These are phyloP conservation scores for Penicillium alfredii DNA, from an alignment of 495 filamentous ascomycete species.

Conservation along the genomic window DNA sequence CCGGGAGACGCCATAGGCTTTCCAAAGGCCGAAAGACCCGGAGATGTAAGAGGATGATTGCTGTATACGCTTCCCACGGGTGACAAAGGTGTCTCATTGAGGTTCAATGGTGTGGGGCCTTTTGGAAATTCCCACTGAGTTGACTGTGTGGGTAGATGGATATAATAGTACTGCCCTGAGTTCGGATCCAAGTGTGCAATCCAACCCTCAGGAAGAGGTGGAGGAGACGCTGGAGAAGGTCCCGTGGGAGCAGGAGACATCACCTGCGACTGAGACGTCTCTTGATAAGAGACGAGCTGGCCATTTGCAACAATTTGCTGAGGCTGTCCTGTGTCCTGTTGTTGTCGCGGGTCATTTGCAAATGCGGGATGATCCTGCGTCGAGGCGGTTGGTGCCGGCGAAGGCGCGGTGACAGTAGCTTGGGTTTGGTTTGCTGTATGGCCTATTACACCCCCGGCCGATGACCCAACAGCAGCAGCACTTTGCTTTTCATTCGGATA, in stretches of 20 bases:
- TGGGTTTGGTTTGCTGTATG: conserved; percentile 24
- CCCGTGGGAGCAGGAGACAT: conserved; percentile 48
- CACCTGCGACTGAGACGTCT: conserved; percentile 5
- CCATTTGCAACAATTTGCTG: conserved; percentile 34
- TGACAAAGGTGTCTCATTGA: conserved; percentile 72
- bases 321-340: conserved; percentile 39
- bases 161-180: conserved; percentile 98
- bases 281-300: conserved; percentile 29
- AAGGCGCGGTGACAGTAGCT: conserved; percentile 17
- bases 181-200: conserved; percentile 93
- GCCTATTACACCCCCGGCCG: conserved; percentile 15
- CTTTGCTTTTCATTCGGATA: conserved; percentile 75
- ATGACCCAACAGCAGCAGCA: conserved; percentile 24
- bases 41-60: conserved; percentile 66
- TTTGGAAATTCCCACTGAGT: conserved; percentile 99
- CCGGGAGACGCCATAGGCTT: conserved; percentile 75
- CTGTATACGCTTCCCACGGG: conserved; percentile 74
- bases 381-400: conserved; percentile 34
- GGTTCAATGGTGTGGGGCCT: conserved; percentile 74
- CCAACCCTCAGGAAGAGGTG: conserved; percentile 94
- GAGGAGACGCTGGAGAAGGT: conserved; percentile 70
- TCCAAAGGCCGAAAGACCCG: conserved; percentile 59
- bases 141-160: conserved; percentile 89
- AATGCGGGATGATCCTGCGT: conserved; percentile 75
- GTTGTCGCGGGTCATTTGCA: conserved; percentile 65